Evolutionary conservation across 73 alveolate genomes (phyloP).

Genomic region (Stentor roeselii): DNA sequence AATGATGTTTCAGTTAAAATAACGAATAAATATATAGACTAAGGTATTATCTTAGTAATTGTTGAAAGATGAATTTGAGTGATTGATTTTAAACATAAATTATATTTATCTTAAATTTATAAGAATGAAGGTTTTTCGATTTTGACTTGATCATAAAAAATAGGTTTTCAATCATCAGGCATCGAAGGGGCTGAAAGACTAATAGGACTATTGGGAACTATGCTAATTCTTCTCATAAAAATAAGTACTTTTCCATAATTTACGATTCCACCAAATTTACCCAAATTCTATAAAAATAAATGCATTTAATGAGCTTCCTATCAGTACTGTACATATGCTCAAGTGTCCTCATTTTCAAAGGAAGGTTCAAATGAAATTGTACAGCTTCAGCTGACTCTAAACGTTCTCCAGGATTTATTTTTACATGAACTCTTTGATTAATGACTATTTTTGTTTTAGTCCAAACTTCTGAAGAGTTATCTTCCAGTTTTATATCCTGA

Average conservation of each 20-base stretch:
- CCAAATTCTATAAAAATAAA: not conserved
- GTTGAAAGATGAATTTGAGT: too few species aligned
- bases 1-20: too few species aligned
- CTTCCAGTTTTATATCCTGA: not conserved
- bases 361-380: not conserved
- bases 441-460: not conserved
- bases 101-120: too few species aligned
- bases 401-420: not conserved
- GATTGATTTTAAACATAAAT: too few species aligned
- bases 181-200: not conserved
- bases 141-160: not conserved
- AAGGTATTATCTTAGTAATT: too few species aligned
- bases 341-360: not conserved
- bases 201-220: not conserved
- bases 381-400: not conserved
- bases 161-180: not conserved
- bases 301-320: not conserved
- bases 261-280: too few species aligned
- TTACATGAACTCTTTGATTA: not conserved
- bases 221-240: not conserved
- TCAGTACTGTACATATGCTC: not conserved
- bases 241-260: not conserved
- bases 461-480: not conserved
- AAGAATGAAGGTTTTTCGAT: too few species aligned
- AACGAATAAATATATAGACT: too few species aligned